Percentiles rank a stretch among this genome's conserved stretches.
phyloP scores from a whole-genome alignment of 2,329 filamentous ascomycete genomes.

The Teratosphaeriaceae sp. region DNA sequence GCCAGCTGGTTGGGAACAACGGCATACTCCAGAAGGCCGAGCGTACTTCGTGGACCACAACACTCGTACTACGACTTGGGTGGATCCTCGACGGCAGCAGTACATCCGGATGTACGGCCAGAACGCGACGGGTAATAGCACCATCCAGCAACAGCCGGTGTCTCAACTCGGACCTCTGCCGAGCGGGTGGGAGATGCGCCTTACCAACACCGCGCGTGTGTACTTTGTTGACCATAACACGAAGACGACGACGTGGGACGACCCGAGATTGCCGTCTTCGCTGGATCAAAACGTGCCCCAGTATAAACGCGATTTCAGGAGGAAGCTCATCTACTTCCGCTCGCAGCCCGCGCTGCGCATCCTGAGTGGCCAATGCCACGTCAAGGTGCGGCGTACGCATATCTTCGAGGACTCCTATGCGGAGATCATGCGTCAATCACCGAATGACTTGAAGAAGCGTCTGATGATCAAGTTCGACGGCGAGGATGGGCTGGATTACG shows the following conservation, averaged over 20 bases:
- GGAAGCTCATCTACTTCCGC: slow-evolving; percentile 98
- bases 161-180: slow-evolving; percentile 92
- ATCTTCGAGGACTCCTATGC: slow-evolving; percentile 99
- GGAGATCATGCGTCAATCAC: slow-evolving; percentile 94
- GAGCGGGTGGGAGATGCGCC: slow-evolving; percentile 98
- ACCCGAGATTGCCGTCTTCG: slow-evolving; percentile 88
- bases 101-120: slow-evolving; percentile 98
- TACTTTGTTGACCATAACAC: slow-evolving; percentile 99
- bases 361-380: slow-evolving; percentile 91
- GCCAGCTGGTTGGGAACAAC: slow-evolving; percentile 91
- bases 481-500: slow-evolving; percentile 96
- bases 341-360: slow-evolving; percentile 96
- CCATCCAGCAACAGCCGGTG: slow-evolving; percentile 94
- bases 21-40: slow-evolving; percentile 89
- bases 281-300: slow-evolving; percentile 97
- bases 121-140: slow-evolving; percentile 68
- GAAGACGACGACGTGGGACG: slow-evolving; percentile 99
- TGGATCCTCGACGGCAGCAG: slow-evolving; percentile 92
- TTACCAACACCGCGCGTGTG: slow-evolving; percentile 94
- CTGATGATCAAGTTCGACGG: slow-evolving; percentile 99
- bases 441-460: slow-evolving; percentile 93
- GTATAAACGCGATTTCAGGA: slow-evolving; percentile 97
- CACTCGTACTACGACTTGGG: slow-evolving; percentile 96
- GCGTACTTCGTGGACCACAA: slow-evolving; percentile 99
- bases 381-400: slow-evolving; percentile 92